Conservation (phyloP, 768 basidiomycete genomes). For the Kwoniella shandongensis region DNA sequence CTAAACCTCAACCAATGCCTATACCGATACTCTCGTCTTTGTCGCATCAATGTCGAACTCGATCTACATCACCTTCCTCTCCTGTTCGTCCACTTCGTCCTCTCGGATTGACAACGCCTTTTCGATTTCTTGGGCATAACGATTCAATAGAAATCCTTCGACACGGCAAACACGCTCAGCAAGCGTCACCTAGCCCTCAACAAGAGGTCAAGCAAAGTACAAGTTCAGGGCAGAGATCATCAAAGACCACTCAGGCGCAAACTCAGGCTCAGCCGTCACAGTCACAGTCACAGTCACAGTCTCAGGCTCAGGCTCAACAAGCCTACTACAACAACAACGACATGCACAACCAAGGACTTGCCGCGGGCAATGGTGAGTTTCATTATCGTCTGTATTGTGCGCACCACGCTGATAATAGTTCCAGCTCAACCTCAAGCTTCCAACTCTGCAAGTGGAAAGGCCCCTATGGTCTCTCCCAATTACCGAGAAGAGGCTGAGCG, state of each 20-base stretch:
- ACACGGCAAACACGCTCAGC: conserved; percentile 67
- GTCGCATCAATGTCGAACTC: conserved; percentile 17
- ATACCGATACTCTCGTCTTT: conserved; percentile 6
- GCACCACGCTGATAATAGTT: too few relatives aligned
- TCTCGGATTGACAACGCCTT: neutral
- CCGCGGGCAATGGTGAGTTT: conserved; percentile 36
- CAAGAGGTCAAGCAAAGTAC: conserved; percentile 40
- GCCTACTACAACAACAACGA: conserved; percentile 55
- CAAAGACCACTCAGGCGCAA: conserved; percentile 45
- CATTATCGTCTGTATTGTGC: neutral
- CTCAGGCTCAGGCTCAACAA: conserved; percentile 38
- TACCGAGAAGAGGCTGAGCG: conserved; percentile 60
- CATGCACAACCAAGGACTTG: conserved; percentile 50
- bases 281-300: too few relatives aligned
- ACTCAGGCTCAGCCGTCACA: conserved; percentile 31
- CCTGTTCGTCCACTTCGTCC: conserved; percentile 4
- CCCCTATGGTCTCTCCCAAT: conserved; percentile 46
- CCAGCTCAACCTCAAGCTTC: conserved; percentile 32
- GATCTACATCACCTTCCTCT: conserved; percentile 31
- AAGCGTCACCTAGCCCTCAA: conserved; percentile 33
- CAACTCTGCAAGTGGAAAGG: conserved; percentile 48
- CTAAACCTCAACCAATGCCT: conserved; percentile 11
- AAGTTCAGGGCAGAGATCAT: conserved; percentile 49
- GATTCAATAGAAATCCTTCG: conserved; percentile 68
- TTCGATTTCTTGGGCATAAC: conserved; percentile 8